Evolutionary conservation across 352 stramenopile genomes (phyloP).

Genomic region (Sclerospora graminicola): DNA sequence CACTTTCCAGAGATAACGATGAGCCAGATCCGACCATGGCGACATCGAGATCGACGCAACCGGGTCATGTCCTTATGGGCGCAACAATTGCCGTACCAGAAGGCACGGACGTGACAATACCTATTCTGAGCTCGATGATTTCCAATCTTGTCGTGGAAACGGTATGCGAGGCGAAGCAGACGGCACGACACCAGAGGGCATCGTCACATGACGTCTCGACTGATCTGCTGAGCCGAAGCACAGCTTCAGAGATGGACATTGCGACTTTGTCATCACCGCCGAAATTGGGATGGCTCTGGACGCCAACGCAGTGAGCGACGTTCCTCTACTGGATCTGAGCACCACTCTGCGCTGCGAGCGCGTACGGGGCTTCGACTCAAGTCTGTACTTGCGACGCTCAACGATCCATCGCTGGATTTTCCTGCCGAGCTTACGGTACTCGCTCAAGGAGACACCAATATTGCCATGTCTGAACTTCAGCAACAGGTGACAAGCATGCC

Average conservation of each 20-base stretch:
- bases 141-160: conserved; percentile 50
- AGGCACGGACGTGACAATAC: too few species aligned
- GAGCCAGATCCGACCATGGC: conserved; percentile 52
- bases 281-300: conserved; percentile 14
- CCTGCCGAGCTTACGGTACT: too few species aligned
- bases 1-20: conserved; percentile 40
- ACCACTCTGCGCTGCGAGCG: conserved; percentile 23
- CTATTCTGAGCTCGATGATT: conserved; percentile 78
- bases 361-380: conserved; percentile 24
- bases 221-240: too few species aligned
- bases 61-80: conserved; percentile 53
- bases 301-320: conserved; percentile 10
- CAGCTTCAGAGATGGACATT: conserved; percentile 10
- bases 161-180: too few species aligned
- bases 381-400: too few species aligned
- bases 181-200: conserved; percentile 1
- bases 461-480: too few species aligned
- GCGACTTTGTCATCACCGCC: conserved; percentile 15
- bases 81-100: too few species aligned
- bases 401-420: too few species aligned
- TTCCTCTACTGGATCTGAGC: conserved; percentile 11
- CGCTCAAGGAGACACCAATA: too few species aligned
- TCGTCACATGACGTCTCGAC: conserved; percentile 11
- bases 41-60: conserved; percentile 1
- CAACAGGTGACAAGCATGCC: too few species aligned